phyloP scores from a whole-genome alignment of 2,329 filamentous ascomycete species.

The Pseudogymnoascus destructans region DNA sequence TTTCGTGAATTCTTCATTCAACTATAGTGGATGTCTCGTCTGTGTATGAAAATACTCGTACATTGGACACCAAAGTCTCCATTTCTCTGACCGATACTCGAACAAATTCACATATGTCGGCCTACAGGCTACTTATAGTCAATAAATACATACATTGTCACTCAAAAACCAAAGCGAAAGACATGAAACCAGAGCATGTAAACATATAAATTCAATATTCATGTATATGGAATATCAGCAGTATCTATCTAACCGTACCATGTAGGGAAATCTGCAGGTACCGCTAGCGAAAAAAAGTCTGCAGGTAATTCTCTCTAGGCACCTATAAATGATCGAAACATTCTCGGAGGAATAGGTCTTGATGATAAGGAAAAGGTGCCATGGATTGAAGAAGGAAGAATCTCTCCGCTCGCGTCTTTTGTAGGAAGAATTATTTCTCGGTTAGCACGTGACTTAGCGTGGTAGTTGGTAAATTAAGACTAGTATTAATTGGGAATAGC shows the following conservation, averaged over 20 bases:
- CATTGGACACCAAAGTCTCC: too few species aligned
- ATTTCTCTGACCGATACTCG: neutral
- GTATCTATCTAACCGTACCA: slow-evolving; percentile 94
- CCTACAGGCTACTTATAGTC: neutral
- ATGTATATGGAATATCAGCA: slow-evolving; percentile 55
- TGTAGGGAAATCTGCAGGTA: slow-evolving; percentile 60
- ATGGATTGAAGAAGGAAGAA: slow-evolving; percentile 34
- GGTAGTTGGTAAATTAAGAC: neutral
- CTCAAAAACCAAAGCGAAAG: neutral
- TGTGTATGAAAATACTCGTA: neutral
- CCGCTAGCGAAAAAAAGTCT: slow-evolving; percentile 98
- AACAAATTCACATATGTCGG: neutral
- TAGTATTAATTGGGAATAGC: neutral
- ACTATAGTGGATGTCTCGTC: neutral
- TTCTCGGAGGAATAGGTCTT: slow-evolving; percentile 59
- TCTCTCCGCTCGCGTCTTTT: slow-evolving; percentile 9
- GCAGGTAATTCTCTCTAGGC: slow-evolving; percentile 63
- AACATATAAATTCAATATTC: slow-evolving; percentile 3
- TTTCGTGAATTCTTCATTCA: neutral
- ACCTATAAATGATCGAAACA: slow-evolving; percentile 84
- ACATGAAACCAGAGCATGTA: neutral
- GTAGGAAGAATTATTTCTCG: slow-evolving; percentile 4
- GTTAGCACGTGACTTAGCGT: slow-evolving; percentile 13
- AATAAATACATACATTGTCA: neutral
- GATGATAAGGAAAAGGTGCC: slow-evolving; percentile 93